Evolutionary conservation across 257 asterid species (phyloP), one percentile per base, ranked within the genome.

Genomic region (Solanum virginianum): DNA sequence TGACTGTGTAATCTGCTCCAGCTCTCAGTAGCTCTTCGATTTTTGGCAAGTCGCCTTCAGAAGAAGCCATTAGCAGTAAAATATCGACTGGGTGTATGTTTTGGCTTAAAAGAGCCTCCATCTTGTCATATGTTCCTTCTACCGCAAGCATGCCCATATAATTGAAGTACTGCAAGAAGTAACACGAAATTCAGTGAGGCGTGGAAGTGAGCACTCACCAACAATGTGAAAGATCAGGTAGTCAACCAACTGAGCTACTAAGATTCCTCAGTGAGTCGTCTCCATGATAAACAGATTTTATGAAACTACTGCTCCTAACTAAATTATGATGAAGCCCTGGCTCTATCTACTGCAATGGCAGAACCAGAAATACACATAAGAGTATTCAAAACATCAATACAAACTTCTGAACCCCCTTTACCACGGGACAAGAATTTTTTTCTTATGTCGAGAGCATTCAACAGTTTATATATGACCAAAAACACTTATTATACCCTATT

Each of bases 71-170:
- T 84, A 95, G 68, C 59, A 96, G 93, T 87, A 95, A 88, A 65
- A 96, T 94, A 81, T 96, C 98, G 1, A 96, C 98, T 0, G 98
- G 99, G 72, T 96, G 99, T 80, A 96, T 96, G 41, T 96, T 92
- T 90, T 93, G 95, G 80, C 90, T 88, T 91, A 96, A 53, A 26
- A 96, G 95, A 74, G 94, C 97, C 85, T 96, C 95, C 99, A 96
- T 94, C 88, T 95, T 95, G 57, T 95, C 98, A 41, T 95, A 95
- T 2, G 97, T 18, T 22, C 99, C 98, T 90, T 96, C 99, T 83
- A 95, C 99, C n/a, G 98, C 99, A 51, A 95, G 91, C 98, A 96
- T 95, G n/a, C 99, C 99, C 99, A 95, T 95, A 87, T 95, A 96
- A 85, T 96, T 95, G 94, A 94, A 96, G 89, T 96, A 96, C 99